phyloP scores from a whole-genome alignment of 768 basidiomycete species.

The Mycena polygramma region DNA sequence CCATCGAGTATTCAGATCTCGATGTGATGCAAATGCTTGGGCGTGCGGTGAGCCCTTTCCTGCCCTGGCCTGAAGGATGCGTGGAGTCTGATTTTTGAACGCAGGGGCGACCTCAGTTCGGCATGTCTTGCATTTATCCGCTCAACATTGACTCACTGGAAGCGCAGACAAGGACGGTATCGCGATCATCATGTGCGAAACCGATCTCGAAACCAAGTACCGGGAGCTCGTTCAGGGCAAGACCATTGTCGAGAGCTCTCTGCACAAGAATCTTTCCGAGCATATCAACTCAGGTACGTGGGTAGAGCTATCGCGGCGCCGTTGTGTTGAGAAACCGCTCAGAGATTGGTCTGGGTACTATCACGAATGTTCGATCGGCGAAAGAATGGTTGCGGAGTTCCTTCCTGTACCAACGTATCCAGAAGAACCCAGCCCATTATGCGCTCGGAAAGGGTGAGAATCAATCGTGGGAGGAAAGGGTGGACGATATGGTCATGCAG shows the following conservation, averaged over 20 bases:
- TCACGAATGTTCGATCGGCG: conserved; percentile 76
- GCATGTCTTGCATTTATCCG: conserved; percentile 50
- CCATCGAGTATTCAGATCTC: conserved; percentile 89
- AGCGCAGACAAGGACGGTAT: conserved; percentile 82
- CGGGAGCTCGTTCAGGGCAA: conserved; percentile 74
- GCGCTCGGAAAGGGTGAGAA: conserved; percentile 66
- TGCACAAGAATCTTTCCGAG: conserved; percentile 87
- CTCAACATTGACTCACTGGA: not conserved
- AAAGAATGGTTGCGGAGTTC: conserved; percentile 88
- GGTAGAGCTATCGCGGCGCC: no score
- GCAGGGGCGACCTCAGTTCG: conserved; percentile 92
- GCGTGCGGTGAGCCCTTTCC: conserved; percentile 72
- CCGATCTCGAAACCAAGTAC: conserved; percentile 79
- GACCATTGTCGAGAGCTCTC: conserved; percentile 86
- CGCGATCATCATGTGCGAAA: conserved; percentile 87
- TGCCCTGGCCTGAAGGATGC: not conserved
- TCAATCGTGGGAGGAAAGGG: conserved; percentile 76
- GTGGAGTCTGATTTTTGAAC: not conserved
- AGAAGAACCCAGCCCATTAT: conserved; percentile 87
- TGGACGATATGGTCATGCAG: conserved; percentile 81
- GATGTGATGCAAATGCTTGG: conserved; percentile 98
- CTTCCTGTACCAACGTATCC: conserved; percentile 89
- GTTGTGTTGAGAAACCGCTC: no score
- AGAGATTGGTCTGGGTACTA: conserved; percentile 90
- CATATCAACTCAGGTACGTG: conserved; percentile 80